A percentile compares a stretch with the other conserved stretches of the same genome.
Conservation (phyloP, 2,329 filamentous ascomycete genomes). For the Pyricularia sp. region DNA sequence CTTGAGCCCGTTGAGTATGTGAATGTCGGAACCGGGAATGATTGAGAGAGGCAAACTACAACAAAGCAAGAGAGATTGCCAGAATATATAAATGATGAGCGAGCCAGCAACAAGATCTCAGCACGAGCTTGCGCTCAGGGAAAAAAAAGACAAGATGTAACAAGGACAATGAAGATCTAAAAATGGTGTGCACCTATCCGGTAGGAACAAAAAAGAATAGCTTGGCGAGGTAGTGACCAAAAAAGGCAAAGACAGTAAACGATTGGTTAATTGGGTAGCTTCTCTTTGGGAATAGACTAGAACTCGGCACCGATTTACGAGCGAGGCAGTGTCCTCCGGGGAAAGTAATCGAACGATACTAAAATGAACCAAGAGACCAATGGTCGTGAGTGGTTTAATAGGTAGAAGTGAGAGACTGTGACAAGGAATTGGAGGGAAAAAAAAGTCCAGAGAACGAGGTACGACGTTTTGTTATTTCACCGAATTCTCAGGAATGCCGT, state of each 20-base stretch:
- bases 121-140: not conserved
- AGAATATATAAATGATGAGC: not conserved
- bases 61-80: not conserved
- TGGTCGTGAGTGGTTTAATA: not conserved
- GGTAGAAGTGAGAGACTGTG: not conserved
- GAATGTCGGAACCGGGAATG: not conserved
- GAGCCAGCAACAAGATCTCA: not conserved
- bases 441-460: not conserved
- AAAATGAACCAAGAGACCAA: not conserved
- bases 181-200: not conserved
- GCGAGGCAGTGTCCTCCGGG: not conserved
- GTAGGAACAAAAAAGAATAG: not conserved
- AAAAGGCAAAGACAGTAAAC: not conserved
- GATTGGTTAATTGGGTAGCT: not conserved
- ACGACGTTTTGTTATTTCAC: not conserved
- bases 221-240: not conserved
- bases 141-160: too few species aligned
- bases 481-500: not conserved
- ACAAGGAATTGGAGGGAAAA: not conserved
- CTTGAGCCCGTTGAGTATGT: not conserved
- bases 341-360: not conserved
- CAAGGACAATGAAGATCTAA: not conserved
- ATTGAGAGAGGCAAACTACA: not conserved
- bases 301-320: not conserved
- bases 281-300: not conserved